Evolutionary conservation across 116 monocot genomes (phyloP).

Genomic region (Posidonia oceanica): DNA sequence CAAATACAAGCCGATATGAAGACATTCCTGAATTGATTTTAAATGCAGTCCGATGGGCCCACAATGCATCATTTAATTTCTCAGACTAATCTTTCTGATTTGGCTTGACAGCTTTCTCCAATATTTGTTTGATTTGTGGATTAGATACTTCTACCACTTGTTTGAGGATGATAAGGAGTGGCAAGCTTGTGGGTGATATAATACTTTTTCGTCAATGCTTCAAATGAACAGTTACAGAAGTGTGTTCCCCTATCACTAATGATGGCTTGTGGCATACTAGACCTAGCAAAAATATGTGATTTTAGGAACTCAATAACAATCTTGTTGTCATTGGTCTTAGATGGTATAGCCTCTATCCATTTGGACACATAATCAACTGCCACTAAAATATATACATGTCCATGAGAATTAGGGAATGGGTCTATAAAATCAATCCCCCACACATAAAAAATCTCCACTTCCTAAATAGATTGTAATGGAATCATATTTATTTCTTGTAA

Average conservation of each 20-base stretch:
- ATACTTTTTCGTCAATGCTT: neutral
- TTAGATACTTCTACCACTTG: neutral
- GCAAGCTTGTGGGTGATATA: neutral
- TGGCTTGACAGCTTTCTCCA: conserved; percentile 3
- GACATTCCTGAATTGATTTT: too few relatives aligned
- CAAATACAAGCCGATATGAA: neutral
- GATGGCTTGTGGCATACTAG: neutral
- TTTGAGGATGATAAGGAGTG: neutral
- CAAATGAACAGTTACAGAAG: neutral
- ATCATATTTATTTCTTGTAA: too few relatives aligned
- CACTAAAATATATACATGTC: too few relatives aligned
- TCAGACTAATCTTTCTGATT: too few relatives aligned
- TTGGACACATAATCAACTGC: too few relatives aligned
- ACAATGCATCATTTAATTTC: too few relatives aligned
- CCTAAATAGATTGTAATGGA: too few relatives aligned
- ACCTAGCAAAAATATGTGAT: neutral
- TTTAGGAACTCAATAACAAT: neutral
- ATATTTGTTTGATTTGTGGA: conserved; percentile 4
- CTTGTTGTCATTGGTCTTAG: neutral
- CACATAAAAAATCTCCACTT: too few relatives aligned
- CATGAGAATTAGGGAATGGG: too few relatives aligned
- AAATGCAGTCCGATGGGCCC: too few relatives aligned
- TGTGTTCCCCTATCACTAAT: neutral
- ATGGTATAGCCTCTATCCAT: too few relatives aligned
- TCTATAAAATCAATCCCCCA: too few relatives aligned